Evolutionary conservation across 768 basidiomycete species (phyloP).

Genomic region (Suillus sp.): DNA sequence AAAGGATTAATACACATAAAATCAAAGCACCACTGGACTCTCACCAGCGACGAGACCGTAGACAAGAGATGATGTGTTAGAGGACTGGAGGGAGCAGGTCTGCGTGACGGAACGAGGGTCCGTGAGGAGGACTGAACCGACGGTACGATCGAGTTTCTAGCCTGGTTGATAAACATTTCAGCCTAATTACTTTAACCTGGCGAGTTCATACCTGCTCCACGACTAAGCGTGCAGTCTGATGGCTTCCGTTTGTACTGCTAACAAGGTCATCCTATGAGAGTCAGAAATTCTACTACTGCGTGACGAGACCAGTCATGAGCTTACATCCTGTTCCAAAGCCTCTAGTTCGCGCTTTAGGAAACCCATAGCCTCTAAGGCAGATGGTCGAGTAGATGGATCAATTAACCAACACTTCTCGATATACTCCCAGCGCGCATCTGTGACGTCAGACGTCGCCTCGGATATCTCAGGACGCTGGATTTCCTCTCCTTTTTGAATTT

Average conservation of each 20-base stretch:
- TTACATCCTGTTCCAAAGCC: neutral
- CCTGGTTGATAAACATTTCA: neutral
- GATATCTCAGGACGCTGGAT: neutral
- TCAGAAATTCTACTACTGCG: neutral
- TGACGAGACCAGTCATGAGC: neutral
- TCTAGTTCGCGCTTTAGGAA: neutral
- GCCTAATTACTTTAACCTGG: neutral
- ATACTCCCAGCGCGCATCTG: neutral
- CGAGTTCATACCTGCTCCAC: neutral
- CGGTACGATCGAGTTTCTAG: neutral
- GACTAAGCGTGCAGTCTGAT: neutral
- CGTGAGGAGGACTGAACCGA: neutral
- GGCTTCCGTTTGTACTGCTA: too few species aligned
- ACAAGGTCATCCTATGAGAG: neutral
- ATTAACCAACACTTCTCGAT: slow-evolving; percentile 4
- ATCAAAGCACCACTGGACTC: neutral
- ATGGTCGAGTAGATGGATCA: neutral
- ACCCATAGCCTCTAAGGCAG: neutral
- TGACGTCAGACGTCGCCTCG: neutral
- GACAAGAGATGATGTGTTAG: neutral
- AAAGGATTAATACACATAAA: neutral
- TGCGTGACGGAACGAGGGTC: neutral
- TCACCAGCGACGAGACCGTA: neutral
- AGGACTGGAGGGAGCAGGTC: neutral
- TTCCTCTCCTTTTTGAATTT: neutral